Evolutionary conservation across 768 basidiomycete species (phyloP).

Genomic region (Strobilomyces dryophilus): DNA sequence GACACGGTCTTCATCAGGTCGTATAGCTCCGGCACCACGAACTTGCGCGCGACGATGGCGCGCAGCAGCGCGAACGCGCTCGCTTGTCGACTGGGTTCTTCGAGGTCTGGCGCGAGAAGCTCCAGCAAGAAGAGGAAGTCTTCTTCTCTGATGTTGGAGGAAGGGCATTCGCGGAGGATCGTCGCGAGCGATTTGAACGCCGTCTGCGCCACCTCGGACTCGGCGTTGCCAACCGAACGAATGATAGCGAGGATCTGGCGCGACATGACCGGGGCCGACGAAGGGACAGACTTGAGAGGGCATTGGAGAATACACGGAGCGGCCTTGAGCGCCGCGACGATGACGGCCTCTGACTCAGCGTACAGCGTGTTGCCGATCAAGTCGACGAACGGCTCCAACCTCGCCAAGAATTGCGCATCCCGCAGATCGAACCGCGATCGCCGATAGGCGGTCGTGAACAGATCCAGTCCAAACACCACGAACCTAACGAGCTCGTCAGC

Average conservation of each 20-base stretch:
- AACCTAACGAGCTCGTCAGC: slow-evolving; percentile 48
- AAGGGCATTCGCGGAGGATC: slow-evolving; percentile 85
- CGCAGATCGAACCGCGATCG: slow-evolving; percentile 84
- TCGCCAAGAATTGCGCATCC: slow-evolving; percentile 66
- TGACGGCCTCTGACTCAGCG: slow-evolving; percentile 70
- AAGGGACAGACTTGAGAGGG: slow-evolving; percentile 69
- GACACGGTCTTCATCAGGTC: slow-evolving; percentile 93
- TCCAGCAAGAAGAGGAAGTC: slow-evolving; percentile 87
- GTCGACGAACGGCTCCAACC: slow-evolving; percentile 81
- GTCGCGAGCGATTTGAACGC: slow-evolving; percentile 83
- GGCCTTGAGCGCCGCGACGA: slow-evolving; percentile 73
- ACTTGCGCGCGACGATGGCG: slow-evolving; percentile 85
- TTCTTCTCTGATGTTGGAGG: slow-evolving; percentile 80
- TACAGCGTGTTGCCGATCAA: slow-evolving; percentile 92
- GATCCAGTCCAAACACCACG: slow-evolving; percentile 85
- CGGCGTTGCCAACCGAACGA: slow-evolving; percentile 77
- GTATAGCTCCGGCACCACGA: slow-evolving; percentile 95
- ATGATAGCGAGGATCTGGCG: slow-evolving; percentile 82
- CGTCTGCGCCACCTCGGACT: slow-evolving; percentile 85
- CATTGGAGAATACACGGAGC: slow-evolving; percentile 79
- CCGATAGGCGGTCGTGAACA: slow-evolving; percentile 84
- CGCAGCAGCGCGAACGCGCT: slow-evolving; percentile 86
- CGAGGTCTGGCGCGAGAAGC: slow-evolving; percentile 82
- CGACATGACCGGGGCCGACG: slow-evolving; percentile 78
- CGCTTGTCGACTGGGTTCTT: slow-evolving; percentile 81